Evolutionary conservation across 139 green algal genomes (phyloP), one percentile per base, ranked within the genome.

Genomic region (Protoeuglena noctilucae): DNA sequence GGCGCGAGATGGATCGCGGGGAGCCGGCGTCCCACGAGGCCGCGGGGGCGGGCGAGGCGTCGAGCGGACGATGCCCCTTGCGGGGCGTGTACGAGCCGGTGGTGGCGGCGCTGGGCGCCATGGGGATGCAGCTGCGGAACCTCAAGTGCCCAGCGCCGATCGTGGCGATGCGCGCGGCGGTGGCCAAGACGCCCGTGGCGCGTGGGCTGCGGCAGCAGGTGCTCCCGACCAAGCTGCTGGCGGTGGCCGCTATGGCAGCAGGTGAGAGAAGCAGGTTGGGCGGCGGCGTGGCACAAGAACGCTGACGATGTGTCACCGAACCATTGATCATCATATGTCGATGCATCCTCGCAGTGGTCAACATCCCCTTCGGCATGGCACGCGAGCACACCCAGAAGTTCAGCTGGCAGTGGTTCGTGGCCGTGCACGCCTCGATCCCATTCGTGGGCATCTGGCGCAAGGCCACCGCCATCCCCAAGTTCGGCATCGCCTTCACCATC

Each of bases 371-470:
- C 24, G 47, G 47, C 9, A 53, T 53, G 47, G 9, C 12, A 7
- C 24, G 47, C 24, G 47, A 53, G 47, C 47, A 53, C 47, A 53
- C 47, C 24, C 9, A 53, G 25, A 53, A 53, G 25, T 53, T 53
- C 47, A 22, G 9, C 47, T 29, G 24, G 47, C 24, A 28, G 24
- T 53, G 47, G 47, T 14, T 53, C 47, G 24, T 53, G 9, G 47
- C 47, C 24, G 47, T 53, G 9, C 47, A 53, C 47, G 47, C 47
- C 9, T 53, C 47, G 9, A 34, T 53, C 24, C 47, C 47, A 9
- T 14, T 53, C 47, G 47, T 53, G 9, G 25, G 9, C 47, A 34
- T 14, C 47, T 29, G 24, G 47, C 47, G 47, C 47, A 53, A 53
- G 47, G 47, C 47, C 24, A 34, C 24, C 9, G 9, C 14, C 47